Conservation (phyloP, 768 basidiomycete genomes). For the Flagelloscypha sp. region DNA sequence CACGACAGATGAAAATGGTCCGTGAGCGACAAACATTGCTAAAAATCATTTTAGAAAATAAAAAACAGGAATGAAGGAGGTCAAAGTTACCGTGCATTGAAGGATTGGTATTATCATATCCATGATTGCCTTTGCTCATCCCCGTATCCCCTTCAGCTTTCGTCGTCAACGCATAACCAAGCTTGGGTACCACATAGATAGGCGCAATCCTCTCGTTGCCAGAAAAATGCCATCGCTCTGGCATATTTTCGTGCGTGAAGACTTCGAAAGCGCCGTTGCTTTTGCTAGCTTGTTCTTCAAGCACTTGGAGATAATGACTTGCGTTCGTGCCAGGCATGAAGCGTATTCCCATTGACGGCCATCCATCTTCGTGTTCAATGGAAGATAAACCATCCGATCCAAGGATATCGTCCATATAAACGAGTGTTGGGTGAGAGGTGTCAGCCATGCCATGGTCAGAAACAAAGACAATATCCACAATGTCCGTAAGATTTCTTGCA, state of each 20-base stretch:
- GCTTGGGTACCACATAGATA: constrained; percentile 73
- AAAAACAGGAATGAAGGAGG: no score
- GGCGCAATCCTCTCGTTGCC: constrained; percentile 76
- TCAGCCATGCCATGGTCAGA: constrained; percentile 91
- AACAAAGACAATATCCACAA: constrained; percentile 85
- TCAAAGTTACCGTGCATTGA: no score
- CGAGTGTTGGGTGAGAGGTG: constrained; percentile 65
- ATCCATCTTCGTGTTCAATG: constrained; percentile 77
- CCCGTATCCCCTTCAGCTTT: constrained; percentile 49
- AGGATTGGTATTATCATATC: constrained; percentile 73
- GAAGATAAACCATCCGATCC: constrained; percentile 50
- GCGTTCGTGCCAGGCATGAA: constrained; percentile 55
- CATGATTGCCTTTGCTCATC: constrained; percentile 79
- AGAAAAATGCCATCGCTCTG: constrained; percentile 68
- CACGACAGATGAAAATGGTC: constrained; percentile 69
- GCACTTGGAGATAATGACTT: constrained; percentile 43
- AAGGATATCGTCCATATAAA: constrained; percentile 78
- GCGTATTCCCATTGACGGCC: constrained; percentile 84
- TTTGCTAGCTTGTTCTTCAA: constrained; percentile 42
- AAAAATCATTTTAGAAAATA: no score
- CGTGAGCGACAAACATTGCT: constrained; percentile 90
- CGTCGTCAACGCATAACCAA: constrained; percentile 75
- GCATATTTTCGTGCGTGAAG: constrained; percentile 77
- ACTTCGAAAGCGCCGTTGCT: constrained; percentile 68
- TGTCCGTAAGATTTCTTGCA: constrained; percentile 67